A percentile compares a stretch with the other conserved stretches of the same genome.
Evolutionary conservation across 2,329 filamentous ascomycete genomes (phyloP).

Genomic region (Sporothrix humicola): DNA sequence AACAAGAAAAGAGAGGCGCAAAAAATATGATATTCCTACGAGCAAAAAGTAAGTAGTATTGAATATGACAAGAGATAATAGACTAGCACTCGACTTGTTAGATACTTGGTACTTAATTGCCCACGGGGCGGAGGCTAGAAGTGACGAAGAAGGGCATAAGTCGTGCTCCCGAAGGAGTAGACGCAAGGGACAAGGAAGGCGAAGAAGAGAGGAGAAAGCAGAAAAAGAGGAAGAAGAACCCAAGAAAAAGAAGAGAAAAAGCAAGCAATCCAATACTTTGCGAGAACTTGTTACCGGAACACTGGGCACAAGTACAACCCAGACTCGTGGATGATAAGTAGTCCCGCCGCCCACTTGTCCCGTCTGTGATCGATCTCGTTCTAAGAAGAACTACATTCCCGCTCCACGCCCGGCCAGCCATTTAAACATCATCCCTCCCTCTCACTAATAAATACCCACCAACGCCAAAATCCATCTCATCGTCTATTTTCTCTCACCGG

Average conservation of each 20-base stretch:
- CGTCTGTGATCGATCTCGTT: neutral
- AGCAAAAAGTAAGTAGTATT: neutral
- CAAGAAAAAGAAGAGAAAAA: neutral
- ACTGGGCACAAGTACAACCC: neutral
- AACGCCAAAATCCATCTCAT: neutral
- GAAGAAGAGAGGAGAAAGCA: slow-evolving; percentile 9
- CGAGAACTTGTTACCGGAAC: neutral
- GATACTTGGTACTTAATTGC: neutral
- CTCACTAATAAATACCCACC: neutral
- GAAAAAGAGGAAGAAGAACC: neutral
- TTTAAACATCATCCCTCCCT: neutral
- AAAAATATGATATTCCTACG: neutral
- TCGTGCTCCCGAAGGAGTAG: slow-evolving; percentile 1
- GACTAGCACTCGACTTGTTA: neutral
- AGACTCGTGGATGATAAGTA: neutral
- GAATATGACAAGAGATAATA: neutral
- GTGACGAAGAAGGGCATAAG: neutral
- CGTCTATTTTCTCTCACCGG: slow-evolving; percentile 1
- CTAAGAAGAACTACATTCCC: slow-evolving; percentile 15
- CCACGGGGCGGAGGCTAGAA: neutral
- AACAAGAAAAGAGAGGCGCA: neutral
- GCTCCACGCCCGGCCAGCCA: slow-evolving; percentile 5
- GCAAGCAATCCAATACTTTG: neutral
- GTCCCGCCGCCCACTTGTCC: too few relatives aligned
- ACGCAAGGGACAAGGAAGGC: slow-evolving; percentile 5